Conservation (phyloP, 202 grass and related monocot species). For the Setaria viridis region DNA sequence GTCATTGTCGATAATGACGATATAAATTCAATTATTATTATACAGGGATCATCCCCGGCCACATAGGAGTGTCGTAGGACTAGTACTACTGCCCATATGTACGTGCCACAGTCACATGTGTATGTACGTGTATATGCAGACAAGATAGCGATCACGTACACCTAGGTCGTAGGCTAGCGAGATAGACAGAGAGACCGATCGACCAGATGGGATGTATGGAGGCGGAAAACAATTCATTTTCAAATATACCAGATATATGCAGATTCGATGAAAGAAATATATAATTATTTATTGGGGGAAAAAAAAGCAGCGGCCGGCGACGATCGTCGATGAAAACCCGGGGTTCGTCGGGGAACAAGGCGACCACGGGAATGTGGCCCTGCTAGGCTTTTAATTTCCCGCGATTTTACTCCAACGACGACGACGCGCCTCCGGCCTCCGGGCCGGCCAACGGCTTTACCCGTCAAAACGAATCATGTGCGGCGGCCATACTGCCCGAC, state of each 20-base stretch:
- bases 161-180: not conserved
- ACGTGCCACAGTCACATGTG: not conserved
- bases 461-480: conserved; percentile 59
- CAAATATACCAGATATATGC: not conserved
- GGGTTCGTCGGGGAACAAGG: conserved; percentile 42
- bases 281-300: not conserved
- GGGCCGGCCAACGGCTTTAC: conserved; percentile 52
- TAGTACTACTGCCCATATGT: not conserved
- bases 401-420: conserved; percentile 46
- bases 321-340: conserved; percentile 35
- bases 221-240: not conserved
- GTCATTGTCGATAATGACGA: too few relatives aligned
- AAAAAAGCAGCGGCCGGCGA: not conserved
- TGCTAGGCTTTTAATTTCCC: conserved; percentile 19
- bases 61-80: not conserved
- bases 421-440: not conserved
- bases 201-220: not conserved
- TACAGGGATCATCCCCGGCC: not conserved
- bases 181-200: not conserved
- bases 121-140: not conserved
- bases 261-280: not conserved
- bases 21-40: not conserved
- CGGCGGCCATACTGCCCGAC: not conserved
- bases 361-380: not conserved
- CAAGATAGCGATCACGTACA: conserved; percentile 1